Evolutionary conservation across 192 early-diverging fungal species (phyloP), one percentile per base, ranked within the genome.

Genomic region (Coemansia sp.): DNA sequence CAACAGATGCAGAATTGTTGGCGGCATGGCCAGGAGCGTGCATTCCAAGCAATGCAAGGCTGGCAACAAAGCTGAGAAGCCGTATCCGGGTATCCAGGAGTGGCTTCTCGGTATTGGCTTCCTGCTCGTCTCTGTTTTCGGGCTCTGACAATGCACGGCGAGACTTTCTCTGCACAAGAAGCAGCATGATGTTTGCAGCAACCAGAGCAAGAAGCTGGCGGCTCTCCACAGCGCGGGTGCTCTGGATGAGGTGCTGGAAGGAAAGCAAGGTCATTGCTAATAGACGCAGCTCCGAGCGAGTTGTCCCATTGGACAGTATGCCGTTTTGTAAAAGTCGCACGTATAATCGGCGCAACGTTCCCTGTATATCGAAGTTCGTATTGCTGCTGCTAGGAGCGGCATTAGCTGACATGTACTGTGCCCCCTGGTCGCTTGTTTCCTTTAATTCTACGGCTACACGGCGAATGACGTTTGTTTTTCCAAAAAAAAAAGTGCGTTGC

Each of bases 31-130:
- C 46, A 16, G 58, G 35, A 23, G 29, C 23, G 39, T 55, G 34
- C 40, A 40, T 58, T 30, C 49, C 59, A 18, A 66, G 40, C 63
- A 66, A 49, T 10, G 46, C 59, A 37, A 72, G 53, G 28, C 59
- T 61, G 6, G 56, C 51, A 18, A 61, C 42, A 46, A 62, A 61
- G 16, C 52, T 59, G 29, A 67, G 71, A 40, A 72, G 64, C 48
- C 37, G 52, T 28, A 72, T 18, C 21, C 46, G 20, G 31, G 28
- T 26, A 33, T 34, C 31, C 20, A 49, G 13, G 23, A 23, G 10
- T 7, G 1, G 0, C 20, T 46, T 15, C 12, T 26, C 52, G 16
- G 52, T 13, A 16, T 4, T 29, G 52, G 52, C 52, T 3, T n/a
- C 31, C n/a, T 57, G 29, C 3, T 31, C 55, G 25, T 51, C 48